These are phyloP conservation scores for Ophiosphaerella herpotricha DNA, from an alignment of 2,329 filamentous ascomycete species.

Conservation along the genomic window DNA sequence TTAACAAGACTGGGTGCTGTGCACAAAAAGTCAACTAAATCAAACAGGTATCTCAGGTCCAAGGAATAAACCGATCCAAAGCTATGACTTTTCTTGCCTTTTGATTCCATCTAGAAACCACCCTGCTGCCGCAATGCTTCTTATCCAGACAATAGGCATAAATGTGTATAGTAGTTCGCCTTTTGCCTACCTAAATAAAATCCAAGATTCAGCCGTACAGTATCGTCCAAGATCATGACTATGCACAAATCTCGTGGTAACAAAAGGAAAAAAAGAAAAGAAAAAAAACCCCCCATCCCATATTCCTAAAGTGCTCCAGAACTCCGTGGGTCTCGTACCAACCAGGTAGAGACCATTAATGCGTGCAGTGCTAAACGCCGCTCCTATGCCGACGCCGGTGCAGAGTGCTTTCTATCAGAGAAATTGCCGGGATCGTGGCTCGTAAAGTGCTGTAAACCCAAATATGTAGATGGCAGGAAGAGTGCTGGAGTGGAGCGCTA, in stretches of 20 bases:
- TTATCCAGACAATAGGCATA: conserved; percentile 1
- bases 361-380: conserved; percentile 41
- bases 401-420: conserved; percentile 38
- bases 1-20: background rate
- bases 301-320: conserved; percentile 31
- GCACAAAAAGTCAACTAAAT: conserved; percentile 9
- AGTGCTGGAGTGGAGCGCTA: conserved; percentile 17
- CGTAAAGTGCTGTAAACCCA: conserved; percentile 31
- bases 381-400: conserved; percentile 42
- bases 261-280: too few species aligned
- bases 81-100: conserved; percentile 21
- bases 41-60: conserved; percentile 21
- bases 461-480: conserved; percentile 22
- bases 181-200: conserved; percentile 7
- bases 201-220: conserved; percentile 24
- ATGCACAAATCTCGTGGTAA: conserved; percentile 17
- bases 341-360: conserved; percentile 34
- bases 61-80: conserved; percentile 17
- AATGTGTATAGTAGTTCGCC: conserved; percentile 4
- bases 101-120: conserved; percentile 12
- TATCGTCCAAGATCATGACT: conserved; percentile 25
- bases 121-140: conserved; percentile 6
- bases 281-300: conserved; percentile 16
- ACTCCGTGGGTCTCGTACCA: conserved; percentile 40
- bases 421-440: conserved; percentile 33